Evolutionary conservation across 148 eudicot species (phyloP).

Genomic region (Amaranthus cruentus): DNA sequence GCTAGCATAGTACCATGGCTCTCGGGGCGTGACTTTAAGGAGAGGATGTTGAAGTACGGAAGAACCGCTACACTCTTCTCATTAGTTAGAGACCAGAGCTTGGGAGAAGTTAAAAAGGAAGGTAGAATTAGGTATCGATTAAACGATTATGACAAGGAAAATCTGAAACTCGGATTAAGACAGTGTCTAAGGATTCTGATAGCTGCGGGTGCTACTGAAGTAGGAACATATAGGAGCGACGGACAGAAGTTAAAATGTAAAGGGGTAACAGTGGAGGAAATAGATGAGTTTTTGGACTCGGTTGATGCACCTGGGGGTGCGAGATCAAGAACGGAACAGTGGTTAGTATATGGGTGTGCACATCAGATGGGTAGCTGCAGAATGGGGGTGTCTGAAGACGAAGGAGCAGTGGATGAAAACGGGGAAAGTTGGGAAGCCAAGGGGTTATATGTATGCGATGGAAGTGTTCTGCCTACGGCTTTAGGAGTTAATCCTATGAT

Average conservation of each 20-base stretch:
- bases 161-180: conserved; percentile 53
- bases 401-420: conserved; percentile 76
- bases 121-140: conserved; percentile 46
- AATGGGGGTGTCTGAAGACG: conserved; percentile 58
- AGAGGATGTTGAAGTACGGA: conserved; percentile 49
- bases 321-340: conserved; percentile 41
- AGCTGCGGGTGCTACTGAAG: conserved; percentile 79
- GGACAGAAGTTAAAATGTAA: conserved; percentile 67
- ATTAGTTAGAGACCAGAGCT: conserved; percentile 49
- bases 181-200: conserved; percentile 57
- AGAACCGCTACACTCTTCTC: conserved; percentile 67
- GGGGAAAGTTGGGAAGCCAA: conserved; percentile 92
- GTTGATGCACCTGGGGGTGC: conserved; percentile 60
- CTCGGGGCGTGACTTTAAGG: conserved; percentile 67
- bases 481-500: conserved; percentile 93
- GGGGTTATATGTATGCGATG: conserved; percentile 78
- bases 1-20: conserved; percentile 63
- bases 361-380: conserved; percentile 95
- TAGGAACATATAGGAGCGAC: conserved; percentile 81
- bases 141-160: conserved; percentile 45
- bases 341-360: conserved; percentile 67
- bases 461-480: conserved; percentile 76
- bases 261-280: conserved; percentile 43
- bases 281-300: conserved; percentile 73
- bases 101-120: conserved; percentile 56